These are phyloP conservation scores for Citrus reticulata DNA, from an alignment of 345 rosid genomes.

Conservation along the genomic window DNA sequence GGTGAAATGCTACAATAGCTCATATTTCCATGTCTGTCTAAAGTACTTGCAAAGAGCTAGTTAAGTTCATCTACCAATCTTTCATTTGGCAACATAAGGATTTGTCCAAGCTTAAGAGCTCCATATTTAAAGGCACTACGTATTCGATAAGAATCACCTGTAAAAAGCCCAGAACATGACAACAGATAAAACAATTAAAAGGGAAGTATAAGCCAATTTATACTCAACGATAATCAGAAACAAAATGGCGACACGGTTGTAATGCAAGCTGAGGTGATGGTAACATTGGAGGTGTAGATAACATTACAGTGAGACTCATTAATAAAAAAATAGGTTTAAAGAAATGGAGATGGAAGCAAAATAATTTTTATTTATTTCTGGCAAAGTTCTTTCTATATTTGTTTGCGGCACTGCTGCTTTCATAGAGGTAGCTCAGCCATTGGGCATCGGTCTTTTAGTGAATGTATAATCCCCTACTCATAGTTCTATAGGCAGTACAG, in stretches of 20 bases:
- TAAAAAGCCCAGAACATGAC: not conserved
- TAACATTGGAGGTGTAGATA: not conserved
- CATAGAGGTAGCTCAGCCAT: not conserved
- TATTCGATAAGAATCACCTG: constrained; percentile 33
- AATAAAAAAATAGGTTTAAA: not conserved
- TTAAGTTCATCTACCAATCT: constrained; percentile 25
- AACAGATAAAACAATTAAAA: not conserved
- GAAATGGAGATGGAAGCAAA: not conserved
- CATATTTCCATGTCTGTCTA: constrained; percentile 26
- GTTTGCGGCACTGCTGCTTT: not conserved
- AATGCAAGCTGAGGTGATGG: not conserved
- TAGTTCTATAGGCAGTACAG: not conserved
- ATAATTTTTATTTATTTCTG: not conserved
- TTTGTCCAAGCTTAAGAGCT: constrained; percentile 31
- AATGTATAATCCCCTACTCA: not conserved
- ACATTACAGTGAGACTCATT: not conserved
- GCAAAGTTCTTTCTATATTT: not conserved
- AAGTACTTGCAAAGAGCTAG: constrained; percentile 28
- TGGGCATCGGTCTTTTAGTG: not conserved
- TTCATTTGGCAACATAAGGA: constrained; percentile 28
- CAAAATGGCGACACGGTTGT: not conserved
- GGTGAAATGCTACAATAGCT: too few relatives aligned
- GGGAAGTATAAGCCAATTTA: not conserved
- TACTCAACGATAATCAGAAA: not conserved
- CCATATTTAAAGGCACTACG: constrained; percentile 37